Conservation (phyloP, 2,329 filamentous ascomycete genomes). For the Epichloe typhina region DNA sequence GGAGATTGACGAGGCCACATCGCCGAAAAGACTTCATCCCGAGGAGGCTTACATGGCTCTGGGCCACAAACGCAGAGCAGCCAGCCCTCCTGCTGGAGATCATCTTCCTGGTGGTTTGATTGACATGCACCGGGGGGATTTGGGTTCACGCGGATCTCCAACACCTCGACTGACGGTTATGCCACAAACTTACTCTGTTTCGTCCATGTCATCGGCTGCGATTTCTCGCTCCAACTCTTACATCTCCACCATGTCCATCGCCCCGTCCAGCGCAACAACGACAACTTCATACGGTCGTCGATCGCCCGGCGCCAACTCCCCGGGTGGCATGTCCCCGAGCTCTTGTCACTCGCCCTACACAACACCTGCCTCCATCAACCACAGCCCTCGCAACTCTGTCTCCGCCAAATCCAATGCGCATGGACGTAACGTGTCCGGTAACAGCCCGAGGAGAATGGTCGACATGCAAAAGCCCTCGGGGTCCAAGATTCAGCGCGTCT, state of each 20-base stretch:
- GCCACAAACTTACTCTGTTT: constrained; percentile 29
- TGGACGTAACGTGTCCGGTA: constrained; percentile 32
- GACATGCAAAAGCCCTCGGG: constrained; percentile 34
- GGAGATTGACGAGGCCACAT: constrained; percentile 38
- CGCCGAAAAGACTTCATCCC: constrained; percentile 35
- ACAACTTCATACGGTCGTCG: constrained; percentile 32
- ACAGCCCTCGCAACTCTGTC: constrained; percentile 35
- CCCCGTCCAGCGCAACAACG: constrained; percentile 28
- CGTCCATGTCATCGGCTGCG: constrained; percentile 27
- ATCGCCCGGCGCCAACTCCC: constrained; percentile 32
- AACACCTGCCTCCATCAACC: constrained; percentile 33
- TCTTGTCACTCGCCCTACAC: constrained; percentile 36
- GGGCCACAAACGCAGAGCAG: constrained; percentile 42
- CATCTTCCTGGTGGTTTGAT: constrained; percentile 21
- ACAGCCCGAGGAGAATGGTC: constrained; percentile 37
- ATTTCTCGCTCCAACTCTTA: constrained; percentile 34
- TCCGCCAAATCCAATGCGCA: constrained; percentile 26
- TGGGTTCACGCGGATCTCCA: constrained; percentile 36
- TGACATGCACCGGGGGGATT: constrained; percentile 36
- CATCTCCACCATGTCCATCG: constrained; percentile 31
- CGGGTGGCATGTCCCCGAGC: constrained; percentile 37
- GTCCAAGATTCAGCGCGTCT: constrained; percentile 39
- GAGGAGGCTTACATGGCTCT: constrained; percentile 29
- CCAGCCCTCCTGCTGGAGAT: constrained; percentile 39
- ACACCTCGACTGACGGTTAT: constrained; percentile 35